Evolutionary conservation across 345 rosid genomes (phyloP).

Genomic region (Nephelium lappaceum): DNA sequence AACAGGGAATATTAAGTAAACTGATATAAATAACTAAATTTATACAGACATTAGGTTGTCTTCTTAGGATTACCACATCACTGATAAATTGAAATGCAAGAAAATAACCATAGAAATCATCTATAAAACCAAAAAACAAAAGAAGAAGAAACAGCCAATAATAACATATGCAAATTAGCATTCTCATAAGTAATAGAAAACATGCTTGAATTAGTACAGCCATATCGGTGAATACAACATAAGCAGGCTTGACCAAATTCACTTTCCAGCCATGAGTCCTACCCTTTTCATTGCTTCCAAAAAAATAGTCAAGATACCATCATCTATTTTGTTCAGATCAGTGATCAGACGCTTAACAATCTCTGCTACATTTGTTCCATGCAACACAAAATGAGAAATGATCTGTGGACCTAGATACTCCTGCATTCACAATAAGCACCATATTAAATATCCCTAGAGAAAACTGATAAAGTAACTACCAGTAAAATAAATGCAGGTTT

Average conservation of each 20-base stretch:
- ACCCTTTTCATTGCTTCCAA: slow-evolving; percentile 86
- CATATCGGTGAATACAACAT: not conserved
- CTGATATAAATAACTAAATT: slow-evolving; percentile 2
- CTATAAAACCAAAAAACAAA: not conserved
- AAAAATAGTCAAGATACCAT: slow-evolving; percentile 56
- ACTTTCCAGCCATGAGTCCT: slow-evolving; percentile 22
- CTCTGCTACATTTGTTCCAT: slow-evolving; percentile 77
- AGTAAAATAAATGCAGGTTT: slow-evolving; percentile 8
- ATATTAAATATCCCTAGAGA: not conserved
- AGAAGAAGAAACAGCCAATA: not conserved
- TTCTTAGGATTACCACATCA: not conserved
- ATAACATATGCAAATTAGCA: not conserved
- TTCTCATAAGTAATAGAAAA: not conserved
- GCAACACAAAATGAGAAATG: slow-evolving; percentile 91
- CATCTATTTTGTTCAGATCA: slow-evolving; percentile 73
- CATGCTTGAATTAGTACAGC: not conserved
- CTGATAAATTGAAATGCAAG: not conserved
- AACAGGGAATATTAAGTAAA: not conserved
- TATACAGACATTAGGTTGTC: not conserved
- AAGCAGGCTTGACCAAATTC: not conserved
- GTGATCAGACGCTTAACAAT: slow-evolving; percentile 79
- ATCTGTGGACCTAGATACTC: slow-evolving; percentile 84
- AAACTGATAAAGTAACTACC: not conserved
- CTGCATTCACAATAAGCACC: slow-evolving; percentile 44
- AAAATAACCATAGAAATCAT: not conserved